Evolutionary conservation across 2,329 filamentous ascomycete genomes (phyloP), one percentile per base, ranked within the genome.

Genomic region (Curvularia lunata): DNA sequence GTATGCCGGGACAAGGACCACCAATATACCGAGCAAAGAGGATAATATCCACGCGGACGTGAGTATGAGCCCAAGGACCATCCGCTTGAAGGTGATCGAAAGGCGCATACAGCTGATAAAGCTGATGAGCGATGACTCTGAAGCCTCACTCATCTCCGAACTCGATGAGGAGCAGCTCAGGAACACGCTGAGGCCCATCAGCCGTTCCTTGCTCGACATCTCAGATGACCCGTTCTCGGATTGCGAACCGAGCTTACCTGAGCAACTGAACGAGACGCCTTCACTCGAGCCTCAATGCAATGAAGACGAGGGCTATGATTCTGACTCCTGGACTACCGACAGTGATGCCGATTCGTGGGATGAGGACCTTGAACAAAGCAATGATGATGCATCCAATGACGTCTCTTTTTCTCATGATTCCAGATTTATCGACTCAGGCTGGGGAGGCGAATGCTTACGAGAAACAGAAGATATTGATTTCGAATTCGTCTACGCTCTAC

Each of bases 381-480:
- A 73, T 62, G 72, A 78, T 73, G 87, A 89, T 86, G 87, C 88
- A 81, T 82, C 82, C 73, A 82, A 86, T 76, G 82, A 85, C 72
- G 77, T 83, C 82, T 82, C 78, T 73, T 79, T 83, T 76, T 78
- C 80, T 78, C 75, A 82, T 75, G 83, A 90, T 72, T 74, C 83
- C 58, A 83, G 83, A 78, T 90, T 86, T 77, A 78, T 90, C 82
- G 87, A 91, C 76, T 87, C 85, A 68, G 88, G 87, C 58, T 93
- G 88, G 88, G 87, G 84, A 77, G 85, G 85, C 80, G 86, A 91
- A 82, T 89, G 88, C 92, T 97, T 92, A 97, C 90, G 86, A 84
- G 84, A 89, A 79, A 78, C 83, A 98, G 95, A 99, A 86, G 95
- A 99, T 74, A 99, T 99, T 79, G 95, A 99, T 84, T 98, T 99